phyloP scores from a whole-genome alignment of 2,329 filamentous ascomycete genomes.

The Xylaria hypoxylon region DNA sequence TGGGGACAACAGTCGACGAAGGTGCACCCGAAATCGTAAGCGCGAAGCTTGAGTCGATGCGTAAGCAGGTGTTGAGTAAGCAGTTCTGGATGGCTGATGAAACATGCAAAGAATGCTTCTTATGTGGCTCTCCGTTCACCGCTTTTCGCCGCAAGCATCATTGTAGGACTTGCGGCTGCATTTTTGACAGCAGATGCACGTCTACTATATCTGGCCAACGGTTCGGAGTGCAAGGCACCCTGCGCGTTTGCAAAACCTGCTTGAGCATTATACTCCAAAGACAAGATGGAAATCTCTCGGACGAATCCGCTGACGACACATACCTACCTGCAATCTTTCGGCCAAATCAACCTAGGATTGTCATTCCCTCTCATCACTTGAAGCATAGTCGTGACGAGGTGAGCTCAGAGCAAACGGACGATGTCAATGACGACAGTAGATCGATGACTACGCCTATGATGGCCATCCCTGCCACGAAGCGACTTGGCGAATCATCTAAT shows the following conservation, averaged over 20 bases:
- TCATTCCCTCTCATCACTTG: conserved; percentile 49
- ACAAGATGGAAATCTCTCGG: conserved; percentile 86
- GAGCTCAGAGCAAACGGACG: conserved; percentile 57
- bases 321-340: conserved; percentile 75
- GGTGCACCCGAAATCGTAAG: conserved; percentile 69
- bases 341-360: conserved; percentile 61
- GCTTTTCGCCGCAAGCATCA: conserved; percentile 97
- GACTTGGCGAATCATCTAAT: conserved; percentile 79
- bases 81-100: conserved; percentile 99
- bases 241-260: conserved; percentile 93
- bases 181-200: conserved; percentile 97
- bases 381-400: conserved; percentile 56
- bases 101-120: conserved; percentile 96
- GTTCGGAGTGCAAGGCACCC: conserved; percentile 85
- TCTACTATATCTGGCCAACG: conserved; percentile 87
- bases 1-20: conserved; percentile 67
- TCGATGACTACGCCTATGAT: conserved; percentile 76
- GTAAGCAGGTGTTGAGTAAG: conserved; percentile 88
- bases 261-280: conserved; percentile 90
- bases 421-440: conserved; percentile 60
- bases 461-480: conserved; percentile 74
- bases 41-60: conserved; percentile 76
- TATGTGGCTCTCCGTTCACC: conserved; percentile 89
- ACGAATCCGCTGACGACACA: conserved; percentile 83
- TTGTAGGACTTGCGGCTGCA: conserved; percentile 95